Base-by-base conservation (phyloP, 148 eudicot genomes). In the Amaranthus palmeri region DNA sequence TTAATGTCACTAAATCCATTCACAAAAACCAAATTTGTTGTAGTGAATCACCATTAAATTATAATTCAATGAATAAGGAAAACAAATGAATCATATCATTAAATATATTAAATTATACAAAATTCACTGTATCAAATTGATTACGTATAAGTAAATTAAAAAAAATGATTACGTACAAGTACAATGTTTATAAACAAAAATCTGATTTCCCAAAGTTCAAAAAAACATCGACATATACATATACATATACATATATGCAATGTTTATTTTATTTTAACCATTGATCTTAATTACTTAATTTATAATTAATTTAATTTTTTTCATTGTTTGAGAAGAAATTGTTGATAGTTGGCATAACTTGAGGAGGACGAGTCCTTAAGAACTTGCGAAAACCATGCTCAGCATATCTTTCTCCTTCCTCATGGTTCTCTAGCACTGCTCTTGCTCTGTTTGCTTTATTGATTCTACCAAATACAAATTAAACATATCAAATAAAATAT, bases 261-360 rank as follows among this genome's bases (percentile, higher is more conserved):
- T 25, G 36, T 0, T 25, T 25, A 25, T 25, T 25, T 25, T 25
- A 25, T 25, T 25, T 25, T 25, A 25, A 25, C 36, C 36, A 25
- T 25, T 25, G 36, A 49, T 5, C 8, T 9, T 49, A 9, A 49
- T 49, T 49, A 57, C 6, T 17, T 57, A 57, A 57, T 17, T 57
- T 3, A 17, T 18, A 4, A 1, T 49, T 2, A 44, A 13, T 36
- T 72, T 45, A 49, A 0, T 67, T 51, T 68, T 76, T 61, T n/a
- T 40, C 15, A 11, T 55, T 46, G 70, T 76, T 66, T 72, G 97
- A 83, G 86, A 92, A 92, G 90, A 90, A 90, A 73, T 70, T 80
- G 81, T 92, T 92, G 85, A 92, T 70, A 72, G 88, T 10, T 41
- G 97, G 96, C 96, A 92, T 90, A 71, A 92, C 84, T 72, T 92